Evolutionary conservation across 192 early-diverging fungal genomes (phyloP), one percentile per base, ranked within the genome.

Genomic region (Nowakowskiella sp.): DNA sequence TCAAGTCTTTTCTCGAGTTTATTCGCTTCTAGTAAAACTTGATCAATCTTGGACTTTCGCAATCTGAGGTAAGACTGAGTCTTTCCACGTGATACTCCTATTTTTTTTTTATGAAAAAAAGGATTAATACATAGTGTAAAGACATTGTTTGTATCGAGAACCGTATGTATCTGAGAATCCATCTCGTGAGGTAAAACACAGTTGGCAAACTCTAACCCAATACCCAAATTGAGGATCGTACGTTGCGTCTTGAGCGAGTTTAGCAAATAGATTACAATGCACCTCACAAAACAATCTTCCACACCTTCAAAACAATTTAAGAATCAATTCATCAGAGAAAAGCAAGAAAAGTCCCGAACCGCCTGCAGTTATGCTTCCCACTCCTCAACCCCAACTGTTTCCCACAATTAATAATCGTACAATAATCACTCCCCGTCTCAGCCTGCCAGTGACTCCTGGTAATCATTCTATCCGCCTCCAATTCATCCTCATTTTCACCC

Each of bases 1-100:
- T 78, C 76, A 39, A 77, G 52, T 16, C 76, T 56, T 58, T 73
- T 77, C 36, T 69, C 68, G 13, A 78, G 49, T 62, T 71, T 78
- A 44, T 78, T 78, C 2, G 54, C 49, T 45, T 78, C 76, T 31
- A 78, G 32, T 42, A 30, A 43, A 21, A 68, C 36, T 25, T 54
- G 52, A 33, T 67, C 67, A 5, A 69, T 51, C 28, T 49, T 39
- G 6, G 8, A 31, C 22, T 64, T 73, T 22, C 76, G 29, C 13
- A 63, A 21, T 36, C 58, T 63, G 10, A 73, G 26, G 65, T 70
- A 78, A 0, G 61, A 21, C 1, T 51, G 16, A 2, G 70, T 78
- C 25, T 58, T 34, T 29, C 46, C 63, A 3, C 70, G 62, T 13
- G 68, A 70, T 21, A 78, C 76, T n/a, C 69, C 64, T 61, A 31